phyloP scores from a whole-genome alignment of 495 filamentous ascomycete genomes.

The Thozetella sp. region DNA sequence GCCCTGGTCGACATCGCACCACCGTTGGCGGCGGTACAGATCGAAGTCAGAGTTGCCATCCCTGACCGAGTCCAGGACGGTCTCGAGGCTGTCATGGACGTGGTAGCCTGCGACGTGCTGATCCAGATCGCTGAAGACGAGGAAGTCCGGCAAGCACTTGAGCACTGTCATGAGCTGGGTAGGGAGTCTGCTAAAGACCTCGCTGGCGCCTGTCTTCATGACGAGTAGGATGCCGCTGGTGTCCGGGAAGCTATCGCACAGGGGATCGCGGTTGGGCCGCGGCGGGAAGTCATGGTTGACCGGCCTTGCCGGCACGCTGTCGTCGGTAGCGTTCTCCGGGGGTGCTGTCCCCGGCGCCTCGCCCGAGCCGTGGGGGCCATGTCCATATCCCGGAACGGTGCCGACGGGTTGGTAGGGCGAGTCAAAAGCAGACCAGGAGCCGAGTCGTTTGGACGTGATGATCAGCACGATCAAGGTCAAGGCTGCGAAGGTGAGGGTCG shows the following conservation, averaged over 20 bases:
- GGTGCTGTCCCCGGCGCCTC: not conserved
- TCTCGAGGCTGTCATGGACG: slow-evolving; percentile 53
- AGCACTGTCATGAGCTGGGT: slow-evolving; percentile 56
- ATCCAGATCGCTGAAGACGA: slow-evolving; percentile 61
- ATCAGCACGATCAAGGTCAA: slow-evolving; percentile 26
- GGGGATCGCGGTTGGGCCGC: slow-evolving; percentile 9
- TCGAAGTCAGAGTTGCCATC: slow-evolving; percentile 51
- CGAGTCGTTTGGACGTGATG: slow-evolving; percentile 22
- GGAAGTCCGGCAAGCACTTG: slow-evolving; percentile 51
- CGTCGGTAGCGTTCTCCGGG: not conserved
- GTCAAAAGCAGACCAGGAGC: slow-evolving; percentile 22
- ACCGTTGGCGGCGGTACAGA: slow-evolving; percentile 51
- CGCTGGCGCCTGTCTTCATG: slow-evolving; percentile 60
- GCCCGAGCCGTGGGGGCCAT: not conserved
- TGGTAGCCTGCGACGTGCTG: slow-evolving; percentile 47
- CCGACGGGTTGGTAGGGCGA: slow-evolving; percentile 8
- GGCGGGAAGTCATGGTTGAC: slow-evolving; percentile 1
- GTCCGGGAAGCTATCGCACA: slow-evolving; percentile 35
- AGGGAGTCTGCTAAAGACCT: slow-evolving; percentile 52
- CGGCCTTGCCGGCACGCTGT: slow-evolving; percentile 1
- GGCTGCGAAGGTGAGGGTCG: slow-evolving; percentile 13
- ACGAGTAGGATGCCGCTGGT: slow-evolving; percentile 43
- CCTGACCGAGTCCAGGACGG: slow-evolving; percentile 35
- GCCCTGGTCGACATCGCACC: slow-evolving; percentile 39
- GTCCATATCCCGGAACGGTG: not conserved